Evolutionary conservation across 805 yeast genomes (phyloP).

Genomic region (Suhomyces xylopsoci): DNA sequence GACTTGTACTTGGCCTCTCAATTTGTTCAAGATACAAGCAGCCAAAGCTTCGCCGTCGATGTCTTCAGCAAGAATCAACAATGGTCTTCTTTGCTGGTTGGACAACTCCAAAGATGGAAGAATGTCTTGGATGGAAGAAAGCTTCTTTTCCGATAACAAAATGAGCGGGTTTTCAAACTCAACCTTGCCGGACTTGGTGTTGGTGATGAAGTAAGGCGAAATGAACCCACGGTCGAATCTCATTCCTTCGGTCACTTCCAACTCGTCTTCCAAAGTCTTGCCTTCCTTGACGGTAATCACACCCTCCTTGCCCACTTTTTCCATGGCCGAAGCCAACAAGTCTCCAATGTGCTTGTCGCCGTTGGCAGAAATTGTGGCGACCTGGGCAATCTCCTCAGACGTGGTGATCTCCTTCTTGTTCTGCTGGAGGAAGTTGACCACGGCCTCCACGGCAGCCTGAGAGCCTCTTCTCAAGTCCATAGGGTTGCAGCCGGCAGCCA

Average conservation of each 20-base stretch:
- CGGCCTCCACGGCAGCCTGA: conserved; percentile 94
- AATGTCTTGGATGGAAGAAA: conserved; percentile 84
- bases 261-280: conserved; percentile 92
- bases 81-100: conserved; percentile 89
- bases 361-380: conserved; percentile 95
- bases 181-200: conserved; percentile 87
- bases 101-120: conserved; percentile 91
- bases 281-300: conserved; percentile 98
- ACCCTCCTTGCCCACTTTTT: conserved; percentile 98
- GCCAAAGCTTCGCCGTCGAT: conserved; percentile 98
- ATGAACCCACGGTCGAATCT: conserved; percentile 96
- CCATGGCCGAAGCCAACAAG: conserved; percentile 93
- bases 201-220: conserved; percentile 94
- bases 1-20: conserved; percentile 97
- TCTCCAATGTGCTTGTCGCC: conserved; percentile 92
- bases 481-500: conserved; percentile 98
- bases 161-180: conserved; percentile 93
- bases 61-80: conserved; percentile 91
- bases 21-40: conserved; percentile 93
- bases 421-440: conserved; percentile 74
- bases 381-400: conserved; percentile 94
- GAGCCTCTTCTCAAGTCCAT: conserved; percentile 97
- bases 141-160: conserved; percentile 87
- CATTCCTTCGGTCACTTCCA: conserved; percentile 97
- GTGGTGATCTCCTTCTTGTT: conserved; percentile 93